Conservation (phyloP, 2,329 filamentous ascomycete genomes). For the Fusarium sp. region DNA sequence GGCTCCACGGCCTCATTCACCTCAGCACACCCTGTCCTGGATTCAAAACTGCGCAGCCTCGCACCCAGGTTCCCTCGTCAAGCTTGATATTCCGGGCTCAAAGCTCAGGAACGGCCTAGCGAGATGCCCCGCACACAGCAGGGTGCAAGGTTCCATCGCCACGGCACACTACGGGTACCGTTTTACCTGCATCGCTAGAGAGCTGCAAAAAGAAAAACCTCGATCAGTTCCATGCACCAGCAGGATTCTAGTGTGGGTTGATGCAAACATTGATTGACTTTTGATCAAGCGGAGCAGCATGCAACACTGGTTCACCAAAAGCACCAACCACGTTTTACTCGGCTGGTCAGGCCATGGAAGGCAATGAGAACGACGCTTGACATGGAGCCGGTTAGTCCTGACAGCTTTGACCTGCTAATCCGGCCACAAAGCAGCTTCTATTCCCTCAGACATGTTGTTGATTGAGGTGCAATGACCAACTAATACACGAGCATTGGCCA, state of each 20-base stretch:
- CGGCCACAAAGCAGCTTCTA: slow-evolving; percentile 4
- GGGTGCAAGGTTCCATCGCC: slow-evolving; percentile 10
- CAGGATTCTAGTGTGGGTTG: slow-evolving; percentile 4
- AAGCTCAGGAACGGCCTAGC: slow-evolving; percentile 36
- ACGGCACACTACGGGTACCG: slow-evolving; percentile 14
- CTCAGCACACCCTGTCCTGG: slow-evolving; percentile 13
- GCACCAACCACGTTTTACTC: neutral
- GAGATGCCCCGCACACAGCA: slow-evolving; percentile 24
- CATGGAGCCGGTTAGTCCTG: slow-evolving; percentile 3
- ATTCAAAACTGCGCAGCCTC: slow-evolving; percentile 8
- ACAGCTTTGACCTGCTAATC: slow-evolving; percentile 9
- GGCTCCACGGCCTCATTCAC: slow-evolving; percentile 1
- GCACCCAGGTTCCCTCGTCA: slow-evolving; percentile 12
- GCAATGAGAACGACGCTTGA: slow-evolving; percentile 22
- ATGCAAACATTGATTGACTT: slow-evolving; percentile 1
- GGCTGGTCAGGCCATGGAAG: slow-evolving; percentile 12
- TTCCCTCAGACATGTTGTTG: neutral
- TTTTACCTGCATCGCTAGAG: slow-evolving; percentile 28
- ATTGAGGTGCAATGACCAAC: slow-evolving; percentile 12
- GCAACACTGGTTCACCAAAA: neutral
- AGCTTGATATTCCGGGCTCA: slow-evolving; percentile 38
- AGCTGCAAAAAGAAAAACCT: slow-evolving; percentile 18
- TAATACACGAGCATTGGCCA: slow-evolving; percentile 21
- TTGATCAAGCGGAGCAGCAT: slow-evolving; percentile 3
- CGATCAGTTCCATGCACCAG: slow-evolving; percentile 10